phyloP scores from a whole-genome alignment of 441 rosid species.

The Adansonia grandidieri region DNA sequence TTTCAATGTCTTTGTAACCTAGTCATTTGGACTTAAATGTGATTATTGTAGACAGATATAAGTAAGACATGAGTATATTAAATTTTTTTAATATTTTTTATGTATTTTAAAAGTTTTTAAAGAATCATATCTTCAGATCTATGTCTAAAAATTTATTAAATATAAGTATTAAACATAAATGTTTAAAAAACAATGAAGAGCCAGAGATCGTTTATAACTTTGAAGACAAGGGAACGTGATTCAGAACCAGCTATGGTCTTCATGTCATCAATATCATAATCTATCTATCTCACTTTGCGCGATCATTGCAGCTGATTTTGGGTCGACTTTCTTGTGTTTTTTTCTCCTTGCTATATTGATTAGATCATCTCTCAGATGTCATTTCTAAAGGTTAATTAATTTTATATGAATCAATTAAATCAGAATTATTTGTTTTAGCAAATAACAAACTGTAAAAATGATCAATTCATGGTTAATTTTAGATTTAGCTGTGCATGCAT shows the following conservation, averaged over 20 bases:
- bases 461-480: background rate
- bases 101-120: too few species aligned
- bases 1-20: too few species aligned
- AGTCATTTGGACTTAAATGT: too few species aligned
- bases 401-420: background rate
- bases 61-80: too few species aligned
- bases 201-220: background rate
- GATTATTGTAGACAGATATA: too few species aligned
- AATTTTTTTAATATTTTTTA: too few species aligned
- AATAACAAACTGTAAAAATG: background rate
- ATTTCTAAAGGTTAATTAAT: background rate
- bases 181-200: too few species aligned
- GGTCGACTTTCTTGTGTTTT: background rate
- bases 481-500: background rate
- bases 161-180: too few species aligned
- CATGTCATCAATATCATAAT: background rate
- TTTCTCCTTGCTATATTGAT: background rate
- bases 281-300: background rate
- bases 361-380: background rate
- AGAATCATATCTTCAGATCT: too few species aligned
- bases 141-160: too few species aligned
- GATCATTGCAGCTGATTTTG: constrained; percentile 14
- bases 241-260: constrained; percentile 2
- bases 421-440: background rate
- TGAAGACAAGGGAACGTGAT: background rate